These are phyloP conservation scores for Mycena chlorophos DNA, from an alignment of 768 basidiomycete species.

Conservation along the genomic window DNA sequence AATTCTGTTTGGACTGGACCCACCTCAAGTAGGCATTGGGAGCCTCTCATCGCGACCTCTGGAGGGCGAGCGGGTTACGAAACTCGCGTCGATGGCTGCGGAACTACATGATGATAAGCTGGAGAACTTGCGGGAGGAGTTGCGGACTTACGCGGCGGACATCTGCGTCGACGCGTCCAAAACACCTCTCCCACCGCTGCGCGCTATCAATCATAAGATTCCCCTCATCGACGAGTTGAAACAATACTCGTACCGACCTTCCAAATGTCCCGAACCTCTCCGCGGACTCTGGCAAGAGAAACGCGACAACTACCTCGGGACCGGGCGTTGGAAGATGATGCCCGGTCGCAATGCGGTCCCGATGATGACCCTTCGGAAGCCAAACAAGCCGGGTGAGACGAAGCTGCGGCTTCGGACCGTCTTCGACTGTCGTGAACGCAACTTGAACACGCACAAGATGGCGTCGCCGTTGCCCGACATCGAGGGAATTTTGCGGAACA, in stretches of 20 bases:
- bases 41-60: slow-evolving; percentile 5
- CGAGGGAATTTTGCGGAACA: slow-evolving; percentile 14
- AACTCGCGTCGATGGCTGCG: background rate
- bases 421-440: slow-evolving; percentile 22
- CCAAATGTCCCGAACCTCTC: slow-evolving; percentile 30
- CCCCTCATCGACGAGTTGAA: slow-evolving; percentile 29
- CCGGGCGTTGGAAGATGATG: slow-evolving; percentile 25
- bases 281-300: slow-evolving; percentile 12
- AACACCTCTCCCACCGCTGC: slow-evolving; percentile 28
- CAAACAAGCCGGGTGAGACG: slow-evolving; percentile 3
- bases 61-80: slow-evolving; percentile 6
- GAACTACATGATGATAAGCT: slow-evolving; percentile 6
- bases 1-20: slow-evolving; percentile 18
- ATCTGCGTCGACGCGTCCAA: slow-evolving; percentile 19
- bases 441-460: slow-evolving; percentile 18
- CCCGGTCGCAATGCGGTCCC: slow-evolving; percentile 24
- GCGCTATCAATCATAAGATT: slow-evolving; percentile 35
- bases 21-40: slow-evolving; percentile 11
- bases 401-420: slow-evolving; percentile 20
- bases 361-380: slow-evolving; percentile 24
- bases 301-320: slow-evolving; percentile 20
- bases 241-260: slow-evolving; percentile 23
- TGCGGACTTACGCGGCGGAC: slow-evolving; percentile 10
- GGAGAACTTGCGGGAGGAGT: slow-evolving; percentile 3
- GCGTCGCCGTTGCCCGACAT: slow-evolving; percentile 11